phyloP scores from a whole-genome alignment of 2,329 filamentous ascomycete genomes.

The Zymoseptoria brevis region DNA sequence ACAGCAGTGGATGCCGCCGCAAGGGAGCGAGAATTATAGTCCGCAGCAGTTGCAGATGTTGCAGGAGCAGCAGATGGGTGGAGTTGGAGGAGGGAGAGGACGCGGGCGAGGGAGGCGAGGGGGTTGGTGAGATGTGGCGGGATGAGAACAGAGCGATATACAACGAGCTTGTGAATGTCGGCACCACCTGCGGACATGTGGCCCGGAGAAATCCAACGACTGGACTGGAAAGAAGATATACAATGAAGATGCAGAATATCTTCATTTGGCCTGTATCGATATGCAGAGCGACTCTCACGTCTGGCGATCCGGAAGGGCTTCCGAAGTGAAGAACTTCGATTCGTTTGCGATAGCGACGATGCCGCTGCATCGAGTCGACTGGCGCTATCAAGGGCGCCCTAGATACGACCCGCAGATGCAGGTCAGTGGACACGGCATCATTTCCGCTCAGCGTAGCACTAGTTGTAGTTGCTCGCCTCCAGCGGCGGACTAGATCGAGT shows the following conservation, averaged over 20 bases:
- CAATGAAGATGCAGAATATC: too few relatives aligned
- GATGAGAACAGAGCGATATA: neutral
- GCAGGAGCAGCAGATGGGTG: conserved; percentile 24
- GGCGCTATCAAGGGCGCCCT: neutral
- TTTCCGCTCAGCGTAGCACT: too few relatives aligned
- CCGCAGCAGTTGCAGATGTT: conserved; percentile 31
- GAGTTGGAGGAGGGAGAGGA: conserved; percentile 25
- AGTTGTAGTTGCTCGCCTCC: too few relatives aligned
- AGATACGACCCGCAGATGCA: neutral
- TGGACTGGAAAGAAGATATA: too few relatives aligned
- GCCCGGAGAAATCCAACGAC: too few relatives aligned
- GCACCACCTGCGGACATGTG: too few relatives aligned
- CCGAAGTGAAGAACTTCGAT: neutral
- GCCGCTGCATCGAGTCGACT: neutral
- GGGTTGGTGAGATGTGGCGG: conserved; percentile 5
- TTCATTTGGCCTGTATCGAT: neutral
- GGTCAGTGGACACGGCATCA: too few relatives aligned
- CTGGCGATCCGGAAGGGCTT: neutral
- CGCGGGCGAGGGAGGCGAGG: conserved; percentile 20
- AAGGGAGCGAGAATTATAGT: conserved; percentile 26
- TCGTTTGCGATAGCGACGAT: neutral
- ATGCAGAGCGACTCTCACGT: neutral
- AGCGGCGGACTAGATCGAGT: too few relatives aligned
- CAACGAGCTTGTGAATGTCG: neutral
- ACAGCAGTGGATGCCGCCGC: conserved; percentile 5